These are phyloP conservation scores for Adenanthera pavonina DNA, from an alignment of 306 rosid species.

Conservation along the genomic window DNA sequence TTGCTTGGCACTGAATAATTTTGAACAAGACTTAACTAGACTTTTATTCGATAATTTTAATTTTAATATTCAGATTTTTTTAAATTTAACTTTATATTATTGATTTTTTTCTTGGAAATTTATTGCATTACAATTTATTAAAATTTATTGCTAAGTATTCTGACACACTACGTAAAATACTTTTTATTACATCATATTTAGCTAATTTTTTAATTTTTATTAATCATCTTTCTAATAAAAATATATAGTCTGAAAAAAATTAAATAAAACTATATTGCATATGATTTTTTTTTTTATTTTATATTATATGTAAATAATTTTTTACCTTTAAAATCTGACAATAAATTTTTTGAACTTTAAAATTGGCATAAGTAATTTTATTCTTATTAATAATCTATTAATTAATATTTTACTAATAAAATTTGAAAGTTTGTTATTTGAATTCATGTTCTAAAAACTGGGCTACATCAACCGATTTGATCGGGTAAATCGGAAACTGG, in stretches of 20 bases:
- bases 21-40: not conserved
- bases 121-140: too few species aligned
- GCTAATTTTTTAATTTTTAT: not conserved
- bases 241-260: not conserved
- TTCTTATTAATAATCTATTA: not conserved
- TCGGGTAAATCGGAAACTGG: too few species aligned
- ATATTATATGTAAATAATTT: too few species aligned
- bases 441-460: too few species aligned
- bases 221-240: not conserved
- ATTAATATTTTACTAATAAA: not conserved
- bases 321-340: too few species aligned
- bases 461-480: too few species aligned
- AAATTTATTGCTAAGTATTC: not conserved
- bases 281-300: not conserved
- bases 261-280: not conserved
- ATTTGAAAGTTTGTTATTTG: not conserved
- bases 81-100: not conserved
- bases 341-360: not conserved
- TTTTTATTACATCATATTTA: not conserved
- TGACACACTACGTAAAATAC: not conserved
- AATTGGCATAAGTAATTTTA: not conserved
- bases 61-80: not conserved
- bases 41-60: not conserved
- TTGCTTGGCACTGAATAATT: not conserved
- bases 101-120: too few species aligned